phyloP scores from a whole-genome alignment of 441 rosid species.

The Gossypium trilobum region DNA sequence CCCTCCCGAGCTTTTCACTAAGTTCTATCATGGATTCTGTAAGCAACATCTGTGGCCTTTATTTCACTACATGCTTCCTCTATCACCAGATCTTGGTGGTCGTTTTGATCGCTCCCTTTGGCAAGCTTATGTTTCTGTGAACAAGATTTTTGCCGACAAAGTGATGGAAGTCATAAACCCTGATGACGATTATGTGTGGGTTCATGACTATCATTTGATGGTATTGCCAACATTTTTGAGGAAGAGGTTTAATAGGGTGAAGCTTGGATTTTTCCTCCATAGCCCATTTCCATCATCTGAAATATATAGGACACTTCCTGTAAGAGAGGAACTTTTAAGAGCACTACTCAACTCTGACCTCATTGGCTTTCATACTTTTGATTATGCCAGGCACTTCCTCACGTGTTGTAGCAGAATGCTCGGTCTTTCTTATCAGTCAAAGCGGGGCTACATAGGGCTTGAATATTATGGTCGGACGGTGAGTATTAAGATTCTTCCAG shows the following conservation, averaged over 20 bases:
- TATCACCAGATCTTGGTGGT: conserved; percentile 78
- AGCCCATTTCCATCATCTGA: conserved; percentile 86
- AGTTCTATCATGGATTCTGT: conserved; percentile 86
- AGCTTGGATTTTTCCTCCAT: conserved; percentile 76
- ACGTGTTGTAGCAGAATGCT: conserved; percentile 89
- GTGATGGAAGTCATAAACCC: conserved; percentile 4
- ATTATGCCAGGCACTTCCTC: conserved; percentile 80
- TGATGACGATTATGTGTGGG: conserved; percentile 2
- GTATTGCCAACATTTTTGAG: conserved; percentile 20
- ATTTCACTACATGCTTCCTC: conserved; percentile 86
- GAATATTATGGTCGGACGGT: conserved; percentile 80
- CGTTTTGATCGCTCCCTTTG: conserved; percentile 75
- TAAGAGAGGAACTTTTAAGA: conserved; percentile 65
- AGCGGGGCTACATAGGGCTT: conserved; percentile 66
- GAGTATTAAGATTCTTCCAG: conserved; percentile 77
- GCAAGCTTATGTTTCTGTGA: conserved; percentile 81
- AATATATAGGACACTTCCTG: conserved; percentile 79
- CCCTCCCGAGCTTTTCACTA: conserved; percentile 59
- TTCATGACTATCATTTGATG: conserved; percentile 2
- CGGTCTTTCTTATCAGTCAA: conserved; percentile 48
- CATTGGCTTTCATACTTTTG: conserved; percentile 83
- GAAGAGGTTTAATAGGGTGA: conserved; percentile 72
- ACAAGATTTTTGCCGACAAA: conserved; percentile 20
- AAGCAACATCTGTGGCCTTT: conserved; percentile 83
- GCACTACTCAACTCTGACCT: conserved; percentile 73